Base-by-base conservation (phyloP, 805 yeast species). In the Tetrapisispora pingtungensis region DNA sequence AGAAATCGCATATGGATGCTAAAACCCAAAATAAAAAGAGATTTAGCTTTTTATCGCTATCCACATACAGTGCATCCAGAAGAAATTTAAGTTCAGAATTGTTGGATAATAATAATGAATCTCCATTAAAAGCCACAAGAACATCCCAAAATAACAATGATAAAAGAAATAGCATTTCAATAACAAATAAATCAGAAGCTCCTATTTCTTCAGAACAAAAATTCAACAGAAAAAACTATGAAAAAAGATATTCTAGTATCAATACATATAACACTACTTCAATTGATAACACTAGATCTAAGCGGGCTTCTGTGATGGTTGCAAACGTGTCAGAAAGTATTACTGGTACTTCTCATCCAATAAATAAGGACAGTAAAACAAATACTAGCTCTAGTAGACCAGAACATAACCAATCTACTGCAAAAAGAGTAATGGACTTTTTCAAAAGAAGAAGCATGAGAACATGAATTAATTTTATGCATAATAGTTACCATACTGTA, bases 351-450 rank as follows among this genome's bases (percentile, higher is more conserved):
- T 5, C 7, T 12, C 12, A 33, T 13, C 2, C 43, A 6, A 46
- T 50, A 0, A 36, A 15, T 28, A 34, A 28, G 31, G 24, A n/a
- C 26, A 13, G 27, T 18, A 37, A 26, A 17, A 26, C 4, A 15
- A 17, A 28, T n/a, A 44, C 28, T 33, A 24, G 12, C 7, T 5
- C 36, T 35, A 33, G 12, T 19, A 31, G 4, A 10, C 18, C n/a
- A 31, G 34, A 30, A 3, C 41, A 36, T 10, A 17, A 33, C n/a
- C 49, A 45, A 24, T 80, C 88, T 40, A 81, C 93, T 2, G 87
- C 93, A 5, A 77, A 80, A 57, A 78, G 78, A 54, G 88, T 82
- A 10, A 77, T 82, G 73, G 89, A 81, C 60, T 82, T 82, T 59
- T 81, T 82, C 68, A 81, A 81, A 58, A 73, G 89, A 64, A 75